These are phyloP conservation scores for Syncephalastrum sp. DNA, from an alignment of 371 early-diverging fungal species.

Conservation along the genomic window DNA sequence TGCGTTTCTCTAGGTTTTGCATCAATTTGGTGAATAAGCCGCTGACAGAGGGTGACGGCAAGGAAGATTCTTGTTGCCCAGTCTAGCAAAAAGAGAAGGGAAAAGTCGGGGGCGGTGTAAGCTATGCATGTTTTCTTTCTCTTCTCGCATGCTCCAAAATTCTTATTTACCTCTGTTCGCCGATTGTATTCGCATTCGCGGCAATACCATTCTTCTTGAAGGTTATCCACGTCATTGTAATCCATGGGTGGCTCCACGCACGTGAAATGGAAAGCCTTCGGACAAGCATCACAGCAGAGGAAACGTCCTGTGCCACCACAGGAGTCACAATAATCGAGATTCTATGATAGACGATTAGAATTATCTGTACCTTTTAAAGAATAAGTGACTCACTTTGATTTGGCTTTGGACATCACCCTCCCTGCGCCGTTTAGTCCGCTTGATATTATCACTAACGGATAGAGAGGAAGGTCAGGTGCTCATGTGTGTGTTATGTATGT, in stretches of 20 bases:
- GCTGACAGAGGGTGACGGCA: too few species aligned
- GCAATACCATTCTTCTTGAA: slow-evolving; percentile 69
- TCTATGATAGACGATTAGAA: slow-evolving; percentile 25
- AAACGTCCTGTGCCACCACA: slow-evolving; percentile 66
- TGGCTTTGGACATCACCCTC: too few species aligned
- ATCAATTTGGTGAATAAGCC: slow-evolving; percentile 41
- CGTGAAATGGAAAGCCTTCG: slow-evolving; percentile 71
- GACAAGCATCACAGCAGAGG: slow-evolving; percentile 75
- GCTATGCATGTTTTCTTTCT: neutral
- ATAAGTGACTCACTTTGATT: neutral
- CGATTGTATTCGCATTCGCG: slow-evolving; percentile 49
- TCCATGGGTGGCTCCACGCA: slow-evolving; percentile 74
- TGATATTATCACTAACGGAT: too few species aligned
- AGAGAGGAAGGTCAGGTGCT: too few species aligned
- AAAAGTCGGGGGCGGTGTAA: neutral
- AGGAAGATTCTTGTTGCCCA: too few species aligned
- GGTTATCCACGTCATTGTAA: slow-evolving; percentile 40
- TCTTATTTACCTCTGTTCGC: too few species aligned
- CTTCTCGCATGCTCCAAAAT: slow-evolving; percentile 18
- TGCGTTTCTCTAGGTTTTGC: slow-evolving; percentile 37
- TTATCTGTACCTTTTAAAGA: neutral
- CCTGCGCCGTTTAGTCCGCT: too few species aligned
- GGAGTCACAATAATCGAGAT: slow-evolving; percentile 65
- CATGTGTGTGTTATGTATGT: too few species aligned
- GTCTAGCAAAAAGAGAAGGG: neutral